Base-by-base conservation (phyloP, 2,329 filamentous ascomycete species). In the Myrmaecium sp. region DNA sequence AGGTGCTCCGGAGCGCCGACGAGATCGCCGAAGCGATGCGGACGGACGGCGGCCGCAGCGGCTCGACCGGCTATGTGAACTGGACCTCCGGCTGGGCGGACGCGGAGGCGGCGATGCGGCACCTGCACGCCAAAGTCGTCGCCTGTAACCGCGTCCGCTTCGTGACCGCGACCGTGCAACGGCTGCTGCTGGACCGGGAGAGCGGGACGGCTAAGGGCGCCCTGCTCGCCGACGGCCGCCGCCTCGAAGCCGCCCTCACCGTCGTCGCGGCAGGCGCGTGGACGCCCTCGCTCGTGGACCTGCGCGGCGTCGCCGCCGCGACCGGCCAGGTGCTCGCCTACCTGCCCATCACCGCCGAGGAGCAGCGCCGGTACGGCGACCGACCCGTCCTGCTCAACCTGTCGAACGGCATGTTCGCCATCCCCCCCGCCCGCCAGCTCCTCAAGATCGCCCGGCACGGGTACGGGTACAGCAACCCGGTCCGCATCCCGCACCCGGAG, bases 181-280 rank as follows among this genome's bases (percentile, higher is more conserved):
- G 48, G 12, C 44, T 62, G 4, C 28, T 55, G 19, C 58, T 57
- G 41, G 35, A 46, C 30, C 38, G 45, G 18, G 12, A 8, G 6
- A 13, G 6, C 8, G 12, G 6, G 8, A 26, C 23, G 8, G 54
- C 69, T n/a, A 58, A 61, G 1, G 79, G 79, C 17, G 77, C 60
- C 13, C 58, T 53, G n/a, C 51, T 78, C 7, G 40, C 42, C 2
- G 53, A 66, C 33, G 62, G 60, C 2, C 48, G 49, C 5, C 54
- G 45, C 6, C 36, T 81, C 5, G 54, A 52, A 4, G 79, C 77
- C 2, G 77, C 81, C 31, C 60, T 92, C 5, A 74, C 79, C 17
- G 60, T 94, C 29, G 62, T 92, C 3, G 83, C 86, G 0, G 73
- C 83, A 0, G 86, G 86, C 10, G 83, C 86, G 4, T 95, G 86